These are phyloP conservation scores for Eucalyptus virginea DNA, from an alignment of 345 rosid species.

Conservation along the genomic window DNA sequence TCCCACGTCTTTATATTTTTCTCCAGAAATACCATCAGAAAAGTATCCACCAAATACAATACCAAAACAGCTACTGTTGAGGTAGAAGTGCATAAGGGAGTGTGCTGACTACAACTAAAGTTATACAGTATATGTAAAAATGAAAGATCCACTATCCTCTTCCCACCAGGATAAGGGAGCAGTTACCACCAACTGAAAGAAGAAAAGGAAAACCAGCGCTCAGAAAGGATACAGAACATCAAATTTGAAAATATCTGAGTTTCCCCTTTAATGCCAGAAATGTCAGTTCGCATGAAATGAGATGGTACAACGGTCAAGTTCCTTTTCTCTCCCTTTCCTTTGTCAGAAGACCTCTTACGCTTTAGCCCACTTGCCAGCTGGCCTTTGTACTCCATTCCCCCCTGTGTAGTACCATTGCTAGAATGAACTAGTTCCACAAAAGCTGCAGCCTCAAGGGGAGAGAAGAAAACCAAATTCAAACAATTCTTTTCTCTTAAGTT, in stretches of 20 bases:
- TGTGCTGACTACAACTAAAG: background rate
- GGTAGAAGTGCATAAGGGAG: background rate
- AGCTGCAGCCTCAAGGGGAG: constrained; percentile 28
- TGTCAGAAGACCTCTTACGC: constrained; percentile 22
- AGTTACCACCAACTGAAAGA: background rate
- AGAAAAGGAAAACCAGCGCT: background rate
- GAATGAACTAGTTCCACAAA: constrained; percentile 80
- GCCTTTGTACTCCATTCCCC: constrained; percentile 34
- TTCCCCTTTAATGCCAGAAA: constrained; percentile 69
- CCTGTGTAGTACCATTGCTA: constrained; percentile 88
- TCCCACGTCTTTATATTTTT: background rate
- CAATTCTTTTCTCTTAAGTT: background rate
- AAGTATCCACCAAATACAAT: background rate
- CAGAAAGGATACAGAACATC: constrained; percentile 86
- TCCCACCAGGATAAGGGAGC: background rate
- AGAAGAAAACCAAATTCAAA: background rate
- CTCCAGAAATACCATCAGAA: background rate
- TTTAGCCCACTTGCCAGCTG: constrained; percentile 19
- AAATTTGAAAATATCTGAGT: constrained; percentile 62
- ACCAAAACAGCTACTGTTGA: background rate
- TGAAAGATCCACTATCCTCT: background rate
- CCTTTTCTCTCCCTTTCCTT: constrained; percentile 51
- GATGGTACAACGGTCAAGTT: constrained; percentile 57
- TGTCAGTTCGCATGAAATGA: constrained; percentile 76
- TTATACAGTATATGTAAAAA: background rate